These are phyloP conservation scores for Penicillium frequentans DNA, from an alignment of 2,329 filamentous ascomycete species.

Conservation along the genomic window DNA sequence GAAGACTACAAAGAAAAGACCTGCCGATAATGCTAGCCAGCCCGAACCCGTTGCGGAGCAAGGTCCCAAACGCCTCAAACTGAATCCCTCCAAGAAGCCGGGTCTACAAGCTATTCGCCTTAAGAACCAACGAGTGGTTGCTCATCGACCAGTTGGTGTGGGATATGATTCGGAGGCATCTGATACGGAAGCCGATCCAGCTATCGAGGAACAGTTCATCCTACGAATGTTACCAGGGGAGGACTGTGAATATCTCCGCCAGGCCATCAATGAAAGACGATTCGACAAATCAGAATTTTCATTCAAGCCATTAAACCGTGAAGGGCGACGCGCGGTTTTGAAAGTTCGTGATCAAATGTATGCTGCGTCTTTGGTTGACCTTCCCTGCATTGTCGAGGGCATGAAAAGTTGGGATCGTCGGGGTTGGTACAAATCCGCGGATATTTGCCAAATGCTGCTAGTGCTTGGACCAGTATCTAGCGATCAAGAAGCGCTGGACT, in stretches of 20 bases:
- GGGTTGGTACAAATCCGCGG: slow-evolving; percentile 82
- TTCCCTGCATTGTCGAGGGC: slow-evolving; percentile 83
- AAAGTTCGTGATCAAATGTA: slow-evolving; percentile 69
- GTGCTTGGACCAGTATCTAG: slow-evolving; percentile 68
- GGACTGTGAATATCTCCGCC: slow-evolving; percentile 79
- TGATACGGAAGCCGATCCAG: slow-evolving; percentile 81
- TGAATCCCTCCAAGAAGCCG: slow-evolving; percentile 40
- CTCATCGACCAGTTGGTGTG: slow-evolving; percentile 72
- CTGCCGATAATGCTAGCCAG: slow-evolving; percentile 28
- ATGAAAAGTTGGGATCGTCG: slow-evolving; percentile 94
- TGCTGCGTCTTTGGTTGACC: slow-evolving; percentile 75
- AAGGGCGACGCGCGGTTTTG: slow-evolving; percentile 71
- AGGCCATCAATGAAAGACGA: slow-evolving; percentile 72
- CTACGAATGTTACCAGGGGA: slow-evolving; percentile 84
- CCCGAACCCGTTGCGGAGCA: slow-evolving; percentile 25
- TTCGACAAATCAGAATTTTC: slow-evolving; percentile 78
- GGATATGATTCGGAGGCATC: slow-evolving; percentile 97
- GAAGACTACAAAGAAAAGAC: slow-evolving; percentile 42
- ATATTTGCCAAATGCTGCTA: slow-evolving; percentile 85
- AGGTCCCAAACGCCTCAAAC: slow-evolving; percentile 40
- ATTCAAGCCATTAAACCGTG: slow-evolving; percentile 71
- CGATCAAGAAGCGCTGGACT: slow-evolving; percentile 65
- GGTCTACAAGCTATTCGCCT: slow-evolving; percentile 54
- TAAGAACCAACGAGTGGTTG: slow-evolving; percentile 67
- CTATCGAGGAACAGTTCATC: slow-evolving; percentile 86